A percentile compares a stretch with the other conserved stretches of the same genome.
phyloP scores from a whole-genome alignment of 2,329 filamentous ascomycete genomes.

The Coniochaeta prunicola region DNA sequence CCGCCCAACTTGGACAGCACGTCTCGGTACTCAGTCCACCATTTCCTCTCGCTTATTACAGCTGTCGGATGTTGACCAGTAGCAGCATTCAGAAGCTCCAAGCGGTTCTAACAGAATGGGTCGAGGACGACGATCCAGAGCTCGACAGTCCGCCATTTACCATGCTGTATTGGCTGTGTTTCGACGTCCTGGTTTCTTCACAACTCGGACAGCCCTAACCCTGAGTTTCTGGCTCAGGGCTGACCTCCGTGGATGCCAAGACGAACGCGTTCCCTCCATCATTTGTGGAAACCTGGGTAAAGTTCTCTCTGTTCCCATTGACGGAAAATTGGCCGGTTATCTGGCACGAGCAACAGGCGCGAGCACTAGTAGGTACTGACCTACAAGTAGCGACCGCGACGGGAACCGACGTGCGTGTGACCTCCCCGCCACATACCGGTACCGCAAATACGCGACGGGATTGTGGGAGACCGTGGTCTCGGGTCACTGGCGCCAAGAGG shows the following conservation, averaged over 20 bases:
- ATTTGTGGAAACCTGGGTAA: not conserved
- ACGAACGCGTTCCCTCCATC: not conserved
- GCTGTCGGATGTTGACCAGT: too few species aligned
- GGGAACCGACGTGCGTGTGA: not conserved
- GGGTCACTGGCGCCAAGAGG: too few species aligned
- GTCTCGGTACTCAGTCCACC: too few species aligned
- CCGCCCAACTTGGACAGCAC: too few species aligned
- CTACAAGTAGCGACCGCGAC: not conserved
- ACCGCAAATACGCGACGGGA: not conserved
- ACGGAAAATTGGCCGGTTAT: not conserved
- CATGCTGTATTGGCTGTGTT: not conserved
- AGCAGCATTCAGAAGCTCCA: too few species aligned
- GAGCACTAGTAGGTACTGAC: not conserved
- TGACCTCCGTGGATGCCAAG: not conserved
- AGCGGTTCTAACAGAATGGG: too few species aligned
- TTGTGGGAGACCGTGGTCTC: not conserved
- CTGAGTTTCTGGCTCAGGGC: not conserved
- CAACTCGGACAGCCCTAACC: not conserved
- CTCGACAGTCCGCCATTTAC: too few species aligned
- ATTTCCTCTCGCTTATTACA: too few species aligned
- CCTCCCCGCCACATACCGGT: too few species aligned
- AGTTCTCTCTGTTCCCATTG: not conserved
- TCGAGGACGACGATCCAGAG: too few species aligned
- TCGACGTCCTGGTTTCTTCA: not conserved
- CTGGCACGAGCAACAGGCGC: not conserved